phyloP scores from a whole-genome alignment of 2,329 filamentous ascomycete species.

The Diaporthe sp. region DNA sequence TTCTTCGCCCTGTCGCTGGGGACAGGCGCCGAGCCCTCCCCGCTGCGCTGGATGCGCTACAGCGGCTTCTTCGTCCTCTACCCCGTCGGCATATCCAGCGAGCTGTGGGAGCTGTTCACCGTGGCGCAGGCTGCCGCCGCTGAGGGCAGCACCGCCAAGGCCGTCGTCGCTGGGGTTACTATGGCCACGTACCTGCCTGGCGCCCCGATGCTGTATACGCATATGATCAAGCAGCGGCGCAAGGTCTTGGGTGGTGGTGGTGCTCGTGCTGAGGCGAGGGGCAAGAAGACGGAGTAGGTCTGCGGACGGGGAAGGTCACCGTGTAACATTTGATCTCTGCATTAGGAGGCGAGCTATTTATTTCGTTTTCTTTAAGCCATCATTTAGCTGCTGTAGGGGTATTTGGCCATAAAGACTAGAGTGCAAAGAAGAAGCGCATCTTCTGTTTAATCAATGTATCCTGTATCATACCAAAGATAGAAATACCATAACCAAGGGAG shows the following conservation, averaged over 20 bases:
- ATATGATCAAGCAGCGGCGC: slow-evolving; percentile 92
- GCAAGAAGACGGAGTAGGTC: slow-evolving; percentile 56
- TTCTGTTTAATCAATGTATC: not conserved
- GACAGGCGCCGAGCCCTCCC: slow-evolving; percentile 65
- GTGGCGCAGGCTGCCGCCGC: slow-evolving; percentile 69
- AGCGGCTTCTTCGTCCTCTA: slow-evolving; percentile 96
- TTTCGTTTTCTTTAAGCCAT: not conserved
- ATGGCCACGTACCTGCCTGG: slow-evolving; percentile 52
- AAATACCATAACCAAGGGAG: not conserved
- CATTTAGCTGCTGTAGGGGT: slow-evolving; percentile 21
- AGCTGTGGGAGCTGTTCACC: slow-evolving; percentile 82
- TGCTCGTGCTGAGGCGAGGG: not conserved
- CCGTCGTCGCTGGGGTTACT: slow-evolving; percentile 36
- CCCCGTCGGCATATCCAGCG: slow-evolving; percentile 89
- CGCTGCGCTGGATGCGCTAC: slow-evolving; percentile 85
- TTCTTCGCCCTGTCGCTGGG: slow-evolving; percentile 84
- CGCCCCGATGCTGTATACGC: slow-evolving; percentile 86
- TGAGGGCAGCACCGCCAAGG: slow-evolving; percentile 36
- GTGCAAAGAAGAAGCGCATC: not conserved
- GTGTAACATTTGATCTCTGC: not conserved
- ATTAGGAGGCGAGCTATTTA: not conserved
- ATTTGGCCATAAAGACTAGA: slow-evolving; percentile 21
- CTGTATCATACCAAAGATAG: slow-evolving; percentile 22
- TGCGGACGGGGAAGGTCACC: not conserved
- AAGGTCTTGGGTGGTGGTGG: slow-evolving; percentile 75